These are phyloP conservation scores for Fusarium bactridioides DNA, from an alignment of 2,329 filamentous ascomycete genomes.

Conservation along the genomic window DNA sequence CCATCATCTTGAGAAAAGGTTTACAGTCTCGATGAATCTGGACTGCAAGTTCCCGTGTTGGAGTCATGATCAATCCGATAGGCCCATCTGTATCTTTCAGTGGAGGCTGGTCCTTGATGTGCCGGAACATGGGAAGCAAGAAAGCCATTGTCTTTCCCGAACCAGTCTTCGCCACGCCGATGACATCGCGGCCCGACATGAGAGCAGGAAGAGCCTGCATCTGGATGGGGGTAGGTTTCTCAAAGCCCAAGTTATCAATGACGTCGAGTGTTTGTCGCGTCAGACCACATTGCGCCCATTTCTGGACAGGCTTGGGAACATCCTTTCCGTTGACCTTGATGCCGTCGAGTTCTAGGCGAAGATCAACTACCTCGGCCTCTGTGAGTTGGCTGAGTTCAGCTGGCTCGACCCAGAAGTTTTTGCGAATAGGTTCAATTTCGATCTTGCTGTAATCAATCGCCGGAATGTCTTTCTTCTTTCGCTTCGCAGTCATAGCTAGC, in stretches of 20 bases:
- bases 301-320: slow-evolving; percentile 91
- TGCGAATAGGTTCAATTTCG: slow-evolving; percentile 84
- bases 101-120: slow-evolving; percentile 91
- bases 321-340: slow-evolving; percentile 93
- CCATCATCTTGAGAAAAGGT: slow-evolving; percentile 88
- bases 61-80: slow-evolving; percentile 88
- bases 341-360: slow-evolving; percentile 89
- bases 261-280: slow-evolving; percentile 88
- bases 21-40: slow-evolving; percentile 96
- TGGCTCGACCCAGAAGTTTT: slow-evolving; percentile 95
- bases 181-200: slow-evolving; percentile 95
- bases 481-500: slow-evolving; percentile 66
- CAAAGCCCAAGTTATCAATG: slow-evolving; percentile 81
- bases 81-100: slow-evolving; percentile 87
- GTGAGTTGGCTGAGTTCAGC: slow-evolving; percentile 83
- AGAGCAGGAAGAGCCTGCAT: slow-evolving; percentile 93
- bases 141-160: slow-evolving; percentile 98
- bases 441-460: slow-evolving; percentile 86
- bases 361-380: slow-evolving; percentile 80
- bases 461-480: slow-evolving; percentile 96
- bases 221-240: slow-evolving; percentile 92
- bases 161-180: slow-evolving; percentile 96
- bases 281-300: slow-evolving; percentile 95
- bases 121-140: slow-evolving; percentile 93
- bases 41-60: slow-evolving; percentile 89